These are phyloP conservation scores for Cladosporium sp. DNA, from an alignment of 2,329 filamentous ascomycete species.

Conservation along the genomic window DNA sequence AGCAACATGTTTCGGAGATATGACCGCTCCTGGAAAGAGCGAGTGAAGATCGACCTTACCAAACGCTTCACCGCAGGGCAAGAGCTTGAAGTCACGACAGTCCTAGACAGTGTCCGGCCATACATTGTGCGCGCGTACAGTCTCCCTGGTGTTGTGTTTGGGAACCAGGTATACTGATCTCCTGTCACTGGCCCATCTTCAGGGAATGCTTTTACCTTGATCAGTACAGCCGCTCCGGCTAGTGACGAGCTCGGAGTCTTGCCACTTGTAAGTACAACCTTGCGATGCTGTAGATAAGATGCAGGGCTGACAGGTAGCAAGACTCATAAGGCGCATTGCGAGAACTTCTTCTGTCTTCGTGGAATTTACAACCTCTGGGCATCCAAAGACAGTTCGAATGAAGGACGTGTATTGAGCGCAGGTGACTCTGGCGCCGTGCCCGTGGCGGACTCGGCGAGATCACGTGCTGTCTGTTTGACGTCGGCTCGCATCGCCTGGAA, in stretches of 20 bases:
- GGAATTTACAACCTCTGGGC: conserved; percentile 47
- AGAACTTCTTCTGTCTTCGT: neutral
- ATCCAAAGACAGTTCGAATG: conserved; percentile 30
- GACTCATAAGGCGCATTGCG: neutral
- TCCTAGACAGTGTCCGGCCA: neutral
- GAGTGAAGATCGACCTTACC: too few species aligned
- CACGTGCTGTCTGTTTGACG: too few species aligned
- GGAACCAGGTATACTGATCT: neutral
- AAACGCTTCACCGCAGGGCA: neutral
- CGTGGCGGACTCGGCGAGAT: too few species aligned
- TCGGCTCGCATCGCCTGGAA: too few species aligned
- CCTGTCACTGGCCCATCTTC: neutral
- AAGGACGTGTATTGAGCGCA: conserved; percentile 37
- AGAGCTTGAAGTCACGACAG: neutral
- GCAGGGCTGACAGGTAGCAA: neutral
- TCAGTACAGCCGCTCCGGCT: neutral
- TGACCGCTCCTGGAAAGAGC: too few species aligned
- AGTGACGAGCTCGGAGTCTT: neutral
- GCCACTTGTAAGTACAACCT: neutral
- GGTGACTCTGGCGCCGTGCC: conserved; percentile 47
- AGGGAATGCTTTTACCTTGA: neutral
- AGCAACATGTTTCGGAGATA: too few species aligned
- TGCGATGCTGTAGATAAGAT: too few species aligned
- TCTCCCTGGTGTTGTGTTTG: neutral
- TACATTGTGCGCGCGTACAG: neutral